Percentiles rank a stretch among this genome's conserved stretches.
Conservation (phyloP, 805 yeast species). For the Cyberlindnera euphorbiiphila region DNA sequence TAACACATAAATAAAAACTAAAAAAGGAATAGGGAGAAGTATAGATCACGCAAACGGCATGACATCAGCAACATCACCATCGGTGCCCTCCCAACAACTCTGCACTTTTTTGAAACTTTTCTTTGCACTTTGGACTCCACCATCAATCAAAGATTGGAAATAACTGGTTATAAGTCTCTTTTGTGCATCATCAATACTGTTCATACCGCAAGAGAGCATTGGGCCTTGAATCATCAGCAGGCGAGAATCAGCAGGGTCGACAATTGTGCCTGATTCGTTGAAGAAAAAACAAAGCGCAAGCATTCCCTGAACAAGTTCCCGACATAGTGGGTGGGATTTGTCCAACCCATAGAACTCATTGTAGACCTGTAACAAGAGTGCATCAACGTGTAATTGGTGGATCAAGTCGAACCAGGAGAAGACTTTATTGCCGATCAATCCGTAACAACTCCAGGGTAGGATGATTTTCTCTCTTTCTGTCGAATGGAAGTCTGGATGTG, state of each 20-base stretch:
- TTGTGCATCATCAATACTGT: conserved; percentile 15
- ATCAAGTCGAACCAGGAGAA: conserved; percentile 29
- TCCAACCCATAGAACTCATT: conserved; percentile 32
- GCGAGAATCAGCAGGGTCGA: conserved; percentile 19
- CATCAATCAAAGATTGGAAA: conserved; percentile 15
- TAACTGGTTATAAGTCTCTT: conserved; percentile 12
- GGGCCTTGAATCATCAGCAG: conserved; percentile 26
- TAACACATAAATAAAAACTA: too few species aligned
- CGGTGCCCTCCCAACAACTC: conserved; percentile 21
- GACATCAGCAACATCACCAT: conserved; percentile 12
- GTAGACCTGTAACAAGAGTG: conserved; percentile 34
- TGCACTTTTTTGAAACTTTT: conserved; percentile 16
- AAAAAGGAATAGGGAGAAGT: too few species aligned
- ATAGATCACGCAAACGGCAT: conserved; percentile 24
- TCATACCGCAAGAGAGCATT: conserved; percentile 20
- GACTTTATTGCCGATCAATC: conserved; percentile 15
- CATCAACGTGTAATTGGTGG: conserved; percentile 33
- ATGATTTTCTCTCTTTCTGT: conserved; percentile 1
- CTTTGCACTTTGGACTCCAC: conserved; percentile 23
- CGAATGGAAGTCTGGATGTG: conserved; percentile 20
- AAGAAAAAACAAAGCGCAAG: conserved; percentile 20
- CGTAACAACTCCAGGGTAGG: conserved; percentile 23
- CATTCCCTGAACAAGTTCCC: conserved; percentile 18
- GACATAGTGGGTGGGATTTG: conserved; percentile 22
- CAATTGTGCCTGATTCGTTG: conserved; percentile 2